A percentile compares a stretch with the other conserved stretches of the same genome.
Conservation (phyloP, 2,329 filamentous ascomycete genomes). For the Thielaviopsis populi region DNA sequence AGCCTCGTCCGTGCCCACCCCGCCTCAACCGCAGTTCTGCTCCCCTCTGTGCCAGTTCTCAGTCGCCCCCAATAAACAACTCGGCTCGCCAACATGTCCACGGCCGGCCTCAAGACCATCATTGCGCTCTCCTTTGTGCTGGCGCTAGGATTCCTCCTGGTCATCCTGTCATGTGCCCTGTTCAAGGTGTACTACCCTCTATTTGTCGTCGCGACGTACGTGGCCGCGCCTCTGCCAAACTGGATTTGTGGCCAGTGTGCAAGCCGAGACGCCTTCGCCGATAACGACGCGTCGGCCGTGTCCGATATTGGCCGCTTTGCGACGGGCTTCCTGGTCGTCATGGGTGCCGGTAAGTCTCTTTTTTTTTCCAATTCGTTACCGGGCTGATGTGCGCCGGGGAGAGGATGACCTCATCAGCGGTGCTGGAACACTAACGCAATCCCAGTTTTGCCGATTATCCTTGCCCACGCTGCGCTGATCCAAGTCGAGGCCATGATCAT, state of each 20-base stretch:
- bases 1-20: not conserved
- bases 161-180: constrained; percentile 92
- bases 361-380: no score
- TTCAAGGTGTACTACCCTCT: constrained; percentile 92
- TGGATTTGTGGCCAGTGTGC: constrained; percentile 83
- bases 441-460: constrained; percentile 68
- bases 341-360: constrained; percentile 73
- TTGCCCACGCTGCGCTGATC: constrained; percentile 79
- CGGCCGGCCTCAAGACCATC: constrained; percentile 95
- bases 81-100: constrained; percentile 30
- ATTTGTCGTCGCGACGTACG: constrained; percentile 88
- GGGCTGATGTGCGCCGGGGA: not conserved
- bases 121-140: constrained; percentile 98
- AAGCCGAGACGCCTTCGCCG: constrained; percentile 89
- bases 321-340: constrained; percentile 89
- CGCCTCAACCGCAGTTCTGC: not conserved
- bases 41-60: not conserved
- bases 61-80: not conserved
- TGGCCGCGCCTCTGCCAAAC: constrained; percentile 86
- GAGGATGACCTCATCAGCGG: not conserved
- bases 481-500: constrained; percentile 77
- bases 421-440: not conserved
- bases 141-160: constrained; percentile 94
- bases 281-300: constrained; percentile 67
- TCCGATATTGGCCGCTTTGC: constrained; percentile 87